A percentile compares a stretch with the other conserved stretches of the same genome.
These are phyloP conservation scores for Suhomyces kilbournensis DNA, from an alignment of 805 yeast species.

Conservation along the genomic window DNA sequence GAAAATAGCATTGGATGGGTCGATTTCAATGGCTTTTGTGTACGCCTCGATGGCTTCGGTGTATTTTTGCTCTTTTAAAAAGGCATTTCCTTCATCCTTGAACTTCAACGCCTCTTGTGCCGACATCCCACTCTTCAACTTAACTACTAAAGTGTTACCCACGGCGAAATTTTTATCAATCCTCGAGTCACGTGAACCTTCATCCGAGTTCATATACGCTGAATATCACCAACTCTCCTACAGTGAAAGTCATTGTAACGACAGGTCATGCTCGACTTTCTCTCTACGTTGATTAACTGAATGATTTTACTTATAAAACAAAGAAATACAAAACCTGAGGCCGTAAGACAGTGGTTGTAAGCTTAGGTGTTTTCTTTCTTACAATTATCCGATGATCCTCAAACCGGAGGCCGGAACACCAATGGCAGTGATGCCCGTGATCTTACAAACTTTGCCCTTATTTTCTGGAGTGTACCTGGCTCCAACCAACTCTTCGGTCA, in stretches of 20 bases:
- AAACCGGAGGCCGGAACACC: conserved; percentile 94
- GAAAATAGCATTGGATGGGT: conserved; percentile 56
- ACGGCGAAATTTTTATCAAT: neutral
- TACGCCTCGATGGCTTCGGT: conserved; percentile 67
- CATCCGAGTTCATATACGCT: too few relatives aligned
- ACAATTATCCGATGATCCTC: conserved; percentile 41
- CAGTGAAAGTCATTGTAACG: too few relatives aligned
- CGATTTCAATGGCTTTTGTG: conserved; percentile 69
- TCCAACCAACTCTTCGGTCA: conserved; percentile 81
- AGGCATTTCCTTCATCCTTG: conserved; percentile 72
- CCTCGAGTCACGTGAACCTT: neutral
- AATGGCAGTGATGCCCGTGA: conserved; percentile 72
- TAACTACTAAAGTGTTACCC: too few relatives aligned
- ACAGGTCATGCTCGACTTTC: too few relatives aligned
- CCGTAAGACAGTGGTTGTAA: neutral
- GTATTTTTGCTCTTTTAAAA: conserved; percentile 63
- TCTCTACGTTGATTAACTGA: too few relatives aligned
- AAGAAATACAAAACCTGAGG: neutral
- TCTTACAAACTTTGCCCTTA: conserved; percentile 74
- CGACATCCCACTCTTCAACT: neutral
- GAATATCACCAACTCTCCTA: too few relatives aligned
- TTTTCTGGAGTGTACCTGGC: conserved; percentile 77
- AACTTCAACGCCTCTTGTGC: conserved; percentile 41
- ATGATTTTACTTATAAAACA: neutral
- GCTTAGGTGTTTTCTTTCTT: neutral